These are phyloP conservation scores for Gossypium australe DNA, from an alignment of 345 rosid species.

Conservation along the genomic window DNA sequence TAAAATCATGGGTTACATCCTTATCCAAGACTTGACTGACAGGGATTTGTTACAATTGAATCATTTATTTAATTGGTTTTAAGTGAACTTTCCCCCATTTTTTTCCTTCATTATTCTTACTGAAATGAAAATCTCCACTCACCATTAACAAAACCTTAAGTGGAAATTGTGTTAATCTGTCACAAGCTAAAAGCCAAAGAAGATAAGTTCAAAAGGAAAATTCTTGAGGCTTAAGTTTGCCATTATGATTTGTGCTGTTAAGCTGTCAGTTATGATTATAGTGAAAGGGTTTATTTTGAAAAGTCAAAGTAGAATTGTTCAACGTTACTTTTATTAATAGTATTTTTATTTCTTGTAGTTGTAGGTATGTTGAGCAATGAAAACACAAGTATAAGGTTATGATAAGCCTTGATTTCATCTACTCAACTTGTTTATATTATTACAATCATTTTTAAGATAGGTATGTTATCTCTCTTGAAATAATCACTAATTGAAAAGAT, in stretches of 20 bases:
- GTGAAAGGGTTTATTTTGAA: not conserved
- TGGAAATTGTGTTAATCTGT: not conserved
- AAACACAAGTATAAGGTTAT: no score
- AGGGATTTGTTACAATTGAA: slow-evolving; percentile 22
- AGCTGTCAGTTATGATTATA: not conserved
- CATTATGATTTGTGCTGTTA: not conserved
- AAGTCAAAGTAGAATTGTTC: not conserved
- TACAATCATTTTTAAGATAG: no score
- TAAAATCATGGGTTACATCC: slow-evolving; percentile 81
- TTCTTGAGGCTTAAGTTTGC: not conserved
- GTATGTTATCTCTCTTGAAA: no score
- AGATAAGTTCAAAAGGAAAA: not conserved
- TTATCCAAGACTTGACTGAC: slow-evolving; percentile 59
- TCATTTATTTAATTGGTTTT: not conserved
- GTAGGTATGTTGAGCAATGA: no score
- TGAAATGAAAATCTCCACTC: not conserved
- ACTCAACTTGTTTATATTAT: no score
- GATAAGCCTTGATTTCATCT: no score
- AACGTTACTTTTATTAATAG: no score
- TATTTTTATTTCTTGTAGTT: no score
- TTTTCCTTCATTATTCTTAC: not conserved
- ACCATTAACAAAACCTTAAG: not conserved
- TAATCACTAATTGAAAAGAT: no score
- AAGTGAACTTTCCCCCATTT: not conserved
- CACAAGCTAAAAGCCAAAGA: not conserved